Conservation (phyloP, 192 early-diverging fungal genomes). For the Backusella luteola region DNA sequence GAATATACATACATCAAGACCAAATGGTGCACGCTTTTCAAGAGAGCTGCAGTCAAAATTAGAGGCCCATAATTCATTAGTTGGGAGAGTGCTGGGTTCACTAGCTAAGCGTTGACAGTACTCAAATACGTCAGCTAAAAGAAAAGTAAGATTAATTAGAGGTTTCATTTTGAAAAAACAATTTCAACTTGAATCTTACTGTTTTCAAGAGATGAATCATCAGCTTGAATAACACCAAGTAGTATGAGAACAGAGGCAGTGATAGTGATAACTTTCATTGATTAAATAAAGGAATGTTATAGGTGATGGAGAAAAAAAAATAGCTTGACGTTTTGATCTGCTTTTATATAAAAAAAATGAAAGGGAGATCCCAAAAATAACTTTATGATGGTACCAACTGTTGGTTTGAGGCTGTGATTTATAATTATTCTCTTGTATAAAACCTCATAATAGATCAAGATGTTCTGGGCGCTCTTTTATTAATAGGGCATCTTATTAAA, state of each 20-base stretch:
- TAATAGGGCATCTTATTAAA: neutral
- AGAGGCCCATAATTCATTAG: neutral
- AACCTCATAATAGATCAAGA: neutral
- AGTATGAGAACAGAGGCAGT: constrained; percentile 2
- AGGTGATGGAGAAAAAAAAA: neutral
- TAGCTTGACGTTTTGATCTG: neutral
- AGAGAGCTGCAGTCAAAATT: neutral
- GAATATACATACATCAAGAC: neutral
- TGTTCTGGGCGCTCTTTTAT: neutral
- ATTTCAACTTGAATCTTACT: neutral
- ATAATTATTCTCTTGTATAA: neutral
- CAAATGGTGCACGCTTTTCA: neutral
- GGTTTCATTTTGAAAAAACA: too few relatives aligned
- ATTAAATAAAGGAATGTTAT: constrained; percentile 1
- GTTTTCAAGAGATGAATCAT: neutral
- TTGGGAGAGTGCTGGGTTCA: neutral
- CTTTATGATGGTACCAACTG: neutral
- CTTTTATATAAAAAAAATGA: neutral
- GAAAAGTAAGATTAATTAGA: too few relatives aligned
- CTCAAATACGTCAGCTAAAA: neutral
- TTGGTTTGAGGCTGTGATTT: neutral
- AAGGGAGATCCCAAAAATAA: neutral
- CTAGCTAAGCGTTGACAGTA: neutral
- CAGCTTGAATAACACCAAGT: neutral
- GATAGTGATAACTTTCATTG: neutral